Percentiles rank a stretch among this genome's conserved stretches.
These are phyloP conservation scores for Xylariales sp. DNA, from an alignment of 2,329 filamentous ascomycete species.

Conservation along the genomic window DNA sequence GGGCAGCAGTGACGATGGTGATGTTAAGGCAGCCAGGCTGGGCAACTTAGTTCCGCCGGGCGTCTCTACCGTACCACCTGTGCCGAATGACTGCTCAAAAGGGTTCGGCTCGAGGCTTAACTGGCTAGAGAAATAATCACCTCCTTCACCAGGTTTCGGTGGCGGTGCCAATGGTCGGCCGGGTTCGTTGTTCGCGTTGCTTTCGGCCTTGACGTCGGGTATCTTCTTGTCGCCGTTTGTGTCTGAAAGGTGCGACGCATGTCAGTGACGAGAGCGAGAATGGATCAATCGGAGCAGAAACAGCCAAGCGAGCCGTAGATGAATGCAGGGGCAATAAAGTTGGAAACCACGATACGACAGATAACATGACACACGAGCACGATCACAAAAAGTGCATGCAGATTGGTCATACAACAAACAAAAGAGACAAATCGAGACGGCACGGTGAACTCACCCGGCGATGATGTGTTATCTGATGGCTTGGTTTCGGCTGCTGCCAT, in stretches of 20 bases:
- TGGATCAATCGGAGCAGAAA: constrained; percentile 28
- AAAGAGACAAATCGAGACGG: constrained; percentile 11
- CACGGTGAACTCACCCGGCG: constrained; percentile 48
- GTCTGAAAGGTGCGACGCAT: constrained; percentile 50
- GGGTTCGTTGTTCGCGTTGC: constrained; percentile 64
- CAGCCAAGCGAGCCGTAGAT: constrained; percentile 12
- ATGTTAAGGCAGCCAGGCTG: constrained; percentile 89
- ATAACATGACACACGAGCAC: constrained; percentile 24
- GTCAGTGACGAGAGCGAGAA: constrained; percentile 44
- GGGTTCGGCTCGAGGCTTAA: constrained; percentile 91
- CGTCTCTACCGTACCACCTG: constrained; percentile 74
- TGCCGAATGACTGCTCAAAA: constrained; percentile 93
- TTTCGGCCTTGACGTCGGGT: constrained; percentile 63
- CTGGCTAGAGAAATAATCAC: constrained; percentile 75
- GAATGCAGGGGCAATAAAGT: constrained; percentile 19
- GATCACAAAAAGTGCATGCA: constrained; percentile 26
- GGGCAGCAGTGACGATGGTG: constrained; percentile 82
- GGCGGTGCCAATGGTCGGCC: constrained; percentile 77
- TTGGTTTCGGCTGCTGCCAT: constrained; percentile 52
- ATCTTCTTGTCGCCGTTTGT: constrained; percentile 59
- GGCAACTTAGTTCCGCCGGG: constrained; percentile 86
- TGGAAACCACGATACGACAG: constrained; percentile 16
- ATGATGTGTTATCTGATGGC: constrained; percentile 50
- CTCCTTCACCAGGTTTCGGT: constrained; percentile 68
- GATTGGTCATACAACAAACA: not conserved